Base-by-base conservation (phyloP, 2,329 filamentous ascomycete species). In the Pseudocercospora ulei region DNA sequence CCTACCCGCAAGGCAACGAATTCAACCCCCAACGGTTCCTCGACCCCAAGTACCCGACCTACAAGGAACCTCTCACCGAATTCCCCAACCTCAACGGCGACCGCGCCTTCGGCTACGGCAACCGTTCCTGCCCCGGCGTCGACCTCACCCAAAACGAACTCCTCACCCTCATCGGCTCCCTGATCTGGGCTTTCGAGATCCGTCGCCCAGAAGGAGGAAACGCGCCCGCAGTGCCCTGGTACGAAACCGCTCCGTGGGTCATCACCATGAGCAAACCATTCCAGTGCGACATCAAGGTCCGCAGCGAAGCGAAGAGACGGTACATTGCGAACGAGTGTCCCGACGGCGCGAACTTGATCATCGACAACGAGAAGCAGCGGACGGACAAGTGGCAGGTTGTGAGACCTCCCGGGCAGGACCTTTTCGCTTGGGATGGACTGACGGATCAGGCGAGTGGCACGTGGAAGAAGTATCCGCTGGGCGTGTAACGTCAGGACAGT, bases 191-290 rank as follows among this genome's bases (percentile, higher is more conserved):
- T 1, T 59, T 56, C 46, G 46, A 54, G 23, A 56, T 59, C 48
- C 49, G 48, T 20, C 50, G 50, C 14, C 40, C 39, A 1, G 53
- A 55, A 38, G 54, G 54, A 13, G 35, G 40, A 19, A 38, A 41
- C 24, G 53, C 48, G 5, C 38, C 46, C 17, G 53, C 54, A 3
- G 28, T 57, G 1, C 56, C 56, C 4, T 56, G 55, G 54, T 59
- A 59, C 43, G 56, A 59, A 36, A 53, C 51, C 13, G 52, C 53
- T 14, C 56, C 56, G 0, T 59, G 49, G 46, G 56, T 59, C 44
- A 59, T 59, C 45, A 59, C 56, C 5, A 59, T 59, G 56, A 39
- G 49, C 9, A 56, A 56, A 35, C 56, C 56, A 0, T 59, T 59
- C 46, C 50, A 51, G 13, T 49, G 46, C 45, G 47, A 54, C 19